A percentile compares a stretch with the other conserved stretches of the same genome.
Evolutionary conservation across 768 basidiomycete genomes (phyloP).

Genomic region (Neoboletus brunneissimus): DNA sequence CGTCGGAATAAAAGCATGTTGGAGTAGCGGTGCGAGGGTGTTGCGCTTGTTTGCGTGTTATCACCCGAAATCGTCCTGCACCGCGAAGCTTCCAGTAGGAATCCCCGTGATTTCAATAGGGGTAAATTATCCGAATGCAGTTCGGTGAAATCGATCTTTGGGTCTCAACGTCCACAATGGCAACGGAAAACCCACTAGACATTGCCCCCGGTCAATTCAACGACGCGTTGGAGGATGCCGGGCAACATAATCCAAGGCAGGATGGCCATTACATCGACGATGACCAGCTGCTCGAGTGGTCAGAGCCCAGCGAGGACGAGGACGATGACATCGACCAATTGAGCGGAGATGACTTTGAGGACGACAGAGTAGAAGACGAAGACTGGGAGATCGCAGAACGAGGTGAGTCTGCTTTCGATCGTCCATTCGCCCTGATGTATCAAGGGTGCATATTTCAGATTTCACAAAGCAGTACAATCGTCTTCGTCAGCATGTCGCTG

Average conservation of each 20-base stretch:
- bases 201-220: conserved; percentile 59
- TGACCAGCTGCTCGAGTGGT: conserved; percentile 30
- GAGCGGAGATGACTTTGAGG: conserved; percentile 51
- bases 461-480: conserved; percentile 99
- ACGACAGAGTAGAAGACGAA: conserved; percentile 74
- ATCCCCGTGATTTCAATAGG: conserved; percentile 1
- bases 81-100: no score
- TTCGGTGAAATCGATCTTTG: not conserved
- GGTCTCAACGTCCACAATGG: conserved; percentile 16
- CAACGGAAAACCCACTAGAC: conserved; percentile 16
- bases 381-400: conserved; percentile 86
- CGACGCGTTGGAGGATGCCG: conserved; percentile 45
- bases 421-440: not conserved
- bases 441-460: conserved; percentile 49
- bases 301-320: conserved; percentile 27
- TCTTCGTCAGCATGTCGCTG: conserved; percentile 84
- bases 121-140: conserved; percentile 13
- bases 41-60: conserved; percentile 18
- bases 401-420: conserved; percentile 43
- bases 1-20: not conserved
- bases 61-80: not conserved
- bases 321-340: conserved; percentile 28
- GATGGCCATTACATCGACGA: conserved; percentile 46
- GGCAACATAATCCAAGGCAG: conserved; percentile 18
- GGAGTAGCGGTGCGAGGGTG: conserved; percentile 10